Base-by-base conservation (phyloP, 208 protist species). In the Crithidia sp. region DNA sequence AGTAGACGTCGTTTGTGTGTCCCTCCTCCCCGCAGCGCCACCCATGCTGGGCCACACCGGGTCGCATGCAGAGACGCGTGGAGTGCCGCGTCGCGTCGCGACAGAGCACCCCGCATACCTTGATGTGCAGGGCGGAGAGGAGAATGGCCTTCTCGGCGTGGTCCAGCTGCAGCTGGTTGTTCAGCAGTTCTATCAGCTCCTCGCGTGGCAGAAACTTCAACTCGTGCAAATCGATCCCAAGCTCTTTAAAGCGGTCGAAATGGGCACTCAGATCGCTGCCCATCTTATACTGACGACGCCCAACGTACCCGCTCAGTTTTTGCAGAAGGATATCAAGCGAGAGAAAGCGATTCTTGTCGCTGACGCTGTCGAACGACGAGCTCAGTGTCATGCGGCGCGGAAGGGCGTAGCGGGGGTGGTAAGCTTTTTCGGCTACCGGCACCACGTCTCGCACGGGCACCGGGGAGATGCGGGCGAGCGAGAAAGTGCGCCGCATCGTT, bases 221-320 rank as follows among this genome's bases (percentile, higher is more conserved):
- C n/a, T 96, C 91, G 67, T 96, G 91, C 91, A 91, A 93, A 68
- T 97, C 93, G 37, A 96, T 81, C 5, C 87, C 88, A 28, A 94
- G 76, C 13, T 67, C 56, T 60, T 89, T 87, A 47, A 96, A 74
- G 49, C 67, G 76, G 7, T 86, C 82, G 2, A 85, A 59, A 54
- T 90, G 63, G 40, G 40, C 37, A 8, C 65, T 72, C 13, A 95
- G 64, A 67, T 97, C 78, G 37, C 66, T 74, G 19, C 77, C 56
- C 86, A 97, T 94, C 59, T 90, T 92, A 81, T 97, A 96, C 79
- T 97, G 93, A 2, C 89, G 77, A 4, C 93, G 72, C 7, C 93
- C 93, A 7, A 94, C 88, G 57, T 93, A 77, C 13, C 86, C 81
- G 70, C 91, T 95, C 7, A 97, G 79, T 37, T 81, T 79, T 16